A percentile compares a stretch with the other conserved stretches of the same genome.
Conservation (phyloP, 2,329 filamentous ascomycete genomes). For the Pseudofabraea citricarpa region DNA sequence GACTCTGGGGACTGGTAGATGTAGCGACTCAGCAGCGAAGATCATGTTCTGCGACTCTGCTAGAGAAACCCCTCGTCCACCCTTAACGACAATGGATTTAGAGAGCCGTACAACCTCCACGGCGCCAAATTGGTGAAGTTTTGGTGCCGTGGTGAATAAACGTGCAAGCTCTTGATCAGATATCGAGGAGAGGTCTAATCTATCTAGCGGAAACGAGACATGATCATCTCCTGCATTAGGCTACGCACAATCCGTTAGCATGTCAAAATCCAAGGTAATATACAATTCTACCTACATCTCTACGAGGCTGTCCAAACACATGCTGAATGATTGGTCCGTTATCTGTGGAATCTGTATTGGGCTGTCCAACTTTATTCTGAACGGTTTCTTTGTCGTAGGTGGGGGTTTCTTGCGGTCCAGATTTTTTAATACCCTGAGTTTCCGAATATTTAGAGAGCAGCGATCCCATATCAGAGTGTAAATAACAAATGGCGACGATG, state of each 20-base stretch:
- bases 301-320: conserved; percentile 4
- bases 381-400: no score
- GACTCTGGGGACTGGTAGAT: conserved; percentile 4
- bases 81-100: conserved; percentile 3
- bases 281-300: conserved; percentile 5
- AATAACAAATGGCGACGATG: no score
- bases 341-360: no score
- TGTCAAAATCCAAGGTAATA: not conserved
- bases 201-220: conserved; percentile 4
- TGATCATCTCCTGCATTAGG: conserved; percentile 6
- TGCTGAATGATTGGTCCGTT: conserved; percentile 3
- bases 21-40: conserved; percentile 3
- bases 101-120: conserved; percentile 5
- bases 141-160: conserved; percentile 5
- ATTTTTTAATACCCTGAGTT: no score
- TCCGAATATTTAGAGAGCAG: no score
- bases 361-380: no score
- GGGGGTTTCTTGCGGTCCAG: no score
- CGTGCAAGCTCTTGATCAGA: conserved; percentile 4
- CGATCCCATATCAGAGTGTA: no score
- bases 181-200: conserved; percentile 2
- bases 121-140: conserved; percentile 3
- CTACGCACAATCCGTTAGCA: conserved; percentile 2
- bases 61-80: conserved; percentile 2
- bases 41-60: conserved; percentile 3